Evolutionary conservation across 768 basidiomycete species (phyloP), one percentile per base, ranked within the genome.

Genomic region (Kwoniella dendrophila): DNA sequence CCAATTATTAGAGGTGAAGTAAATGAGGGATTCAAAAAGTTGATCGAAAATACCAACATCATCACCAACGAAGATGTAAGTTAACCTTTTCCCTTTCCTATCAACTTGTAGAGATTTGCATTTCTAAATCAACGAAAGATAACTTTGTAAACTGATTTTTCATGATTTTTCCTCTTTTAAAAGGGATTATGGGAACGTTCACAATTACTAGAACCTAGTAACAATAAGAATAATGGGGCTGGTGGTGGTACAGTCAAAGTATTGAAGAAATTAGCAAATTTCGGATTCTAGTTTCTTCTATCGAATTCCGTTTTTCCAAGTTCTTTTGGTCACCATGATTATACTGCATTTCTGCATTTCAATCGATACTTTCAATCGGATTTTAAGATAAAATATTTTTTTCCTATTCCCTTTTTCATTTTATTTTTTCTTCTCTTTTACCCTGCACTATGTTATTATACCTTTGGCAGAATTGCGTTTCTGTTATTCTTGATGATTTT

Each of bases 51-150:
- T 38, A 73, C 73, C 8, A 66, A 66, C 12, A 52, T 71, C 26
- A 69, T 78, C 27, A 34, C 36, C 16, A 59, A 70, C 36, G 77
- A 78, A 50, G 77, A 78, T 54, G 77, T 73, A 54, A 73, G 76
- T 70, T 5, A 8, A 38, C 36, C 36, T 38, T 18, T 18, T 38
- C 36, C 26, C 7, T 6, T 18, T 44, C 26, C 7, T 33, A 16
- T 26, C 26, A 14, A 27, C 12, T 14, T 29, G 12, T 30, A 20
- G 16, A 45, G n/a, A 14, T 14, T 27, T 27, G 14, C 22, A 56
- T 22, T 27, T 7, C 43, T 40, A 24, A 4, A 34, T 33, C 27
- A 26, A 10, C 14, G 51, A 53, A 14, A 38, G 22, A 5, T 4
- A 26, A 16, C 32, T 12, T 20, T 22, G 18, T 45, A 45, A 6